These are phyloP conservation scores for Herpetospermum pedunculosum DNA, from an alignment of 306 rosid species.

Conservation along the genomic window DNA sequence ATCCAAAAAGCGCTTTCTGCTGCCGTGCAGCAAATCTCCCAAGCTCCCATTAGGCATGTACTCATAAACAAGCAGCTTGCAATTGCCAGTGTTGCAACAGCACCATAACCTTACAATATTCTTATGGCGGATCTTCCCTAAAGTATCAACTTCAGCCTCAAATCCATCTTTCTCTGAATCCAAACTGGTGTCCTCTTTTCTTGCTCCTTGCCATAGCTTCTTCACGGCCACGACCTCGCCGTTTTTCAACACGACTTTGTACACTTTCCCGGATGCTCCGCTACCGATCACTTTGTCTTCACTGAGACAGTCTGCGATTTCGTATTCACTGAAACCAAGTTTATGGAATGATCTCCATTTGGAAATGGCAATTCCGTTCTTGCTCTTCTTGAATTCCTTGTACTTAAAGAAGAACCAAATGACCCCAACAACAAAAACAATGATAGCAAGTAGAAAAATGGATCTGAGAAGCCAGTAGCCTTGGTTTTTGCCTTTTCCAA, in stretches of 20 bases:
- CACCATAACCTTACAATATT: slow-evolving; percentile 73
- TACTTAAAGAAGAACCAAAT: slow-evolving; percentile 47
- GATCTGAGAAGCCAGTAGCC: slow-evolving; percentile 37
- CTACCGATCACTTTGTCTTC: slow-evolving; percentile 62
- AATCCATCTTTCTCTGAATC: slow-evolving; percentile 40
- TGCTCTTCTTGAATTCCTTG: slow-evolving; percentile 33
- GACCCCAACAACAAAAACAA: slow-evolving; percentile 49
- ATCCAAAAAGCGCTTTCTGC: slow-evolving; percentile 38
- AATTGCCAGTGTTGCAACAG: slow-evolving; percentile 49
- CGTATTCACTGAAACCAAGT: slow-evolving; percentile 50
- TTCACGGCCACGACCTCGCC: slow-evolving; percentile 70
- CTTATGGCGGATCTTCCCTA: slow-evolving; percentile 75
- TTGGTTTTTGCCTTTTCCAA: slow-evolving; percentile 22
- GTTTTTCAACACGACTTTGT: slow-evolving; percentile 50
- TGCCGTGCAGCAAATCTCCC: slow-evolving; percentile 44
- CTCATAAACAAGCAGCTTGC: slow-evolving; percentile 66
- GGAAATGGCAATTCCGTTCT: slow-evolving; percentile 25
- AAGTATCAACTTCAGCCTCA: slow-evolving; percentile 66
- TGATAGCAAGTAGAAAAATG: slow-evolving; percentile 42
- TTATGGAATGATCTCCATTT: slow-evolving; percentile 76
- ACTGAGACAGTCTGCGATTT: slow-evolving; percentile 37
- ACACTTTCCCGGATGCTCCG: slow-evolving; percentile 77
- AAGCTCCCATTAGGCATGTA: slow-evolving; percentile 85
- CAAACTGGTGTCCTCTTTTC: slow-evolving; percentile 15
- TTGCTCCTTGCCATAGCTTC: slow-evolving; percentile 41